Evolutionary conservation across 2,329 filamentous ascomycete species (phyloP).

Genomic region (Aschersonia sp.): DNA sequence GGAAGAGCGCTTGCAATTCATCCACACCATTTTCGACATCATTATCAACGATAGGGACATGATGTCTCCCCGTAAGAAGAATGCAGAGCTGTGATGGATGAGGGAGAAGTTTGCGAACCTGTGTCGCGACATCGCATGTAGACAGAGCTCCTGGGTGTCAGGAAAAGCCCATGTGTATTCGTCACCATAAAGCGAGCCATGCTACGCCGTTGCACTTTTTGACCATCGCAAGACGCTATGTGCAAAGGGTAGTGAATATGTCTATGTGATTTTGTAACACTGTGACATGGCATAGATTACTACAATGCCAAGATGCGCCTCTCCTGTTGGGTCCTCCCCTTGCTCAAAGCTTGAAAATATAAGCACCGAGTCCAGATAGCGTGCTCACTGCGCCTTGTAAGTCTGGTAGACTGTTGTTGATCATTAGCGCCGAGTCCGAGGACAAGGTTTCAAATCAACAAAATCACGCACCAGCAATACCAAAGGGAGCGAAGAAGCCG

Average conservation of each 20-base stretch:
- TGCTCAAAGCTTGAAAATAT: conserved; percentile 7
- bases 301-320: not conserved
- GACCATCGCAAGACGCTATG: too few relatives aligned
- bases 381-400: conserved; percentile 23
- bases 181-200: too few relatives aligned
- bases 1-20: conserved; percentile 25
- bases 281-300: too few relatives aligned
- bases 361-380: conserved; percentile 5
- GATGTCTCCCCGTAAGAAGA: conserved; percentile 10
- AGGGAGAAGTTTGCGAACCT: too few relatives aligned
- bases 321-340: not conserved
- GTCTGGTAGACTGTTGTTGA: conserved; percentile 30
- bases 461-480: conserved; percentile 41
- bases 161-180: too few relatives aligned
- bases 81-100: not conserved
- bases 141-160: not conserved
- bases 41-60: conserved; percentile 21
- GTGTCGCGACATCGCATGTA: not conserved
- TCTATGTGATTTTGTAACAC: too few relatives aligned
- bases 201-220: too few relatives aligned
- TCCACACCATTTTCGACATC: conserved; percentile 29
- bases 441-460: not conserved
- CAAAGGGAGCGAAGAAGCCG: conserved; percentile 48
- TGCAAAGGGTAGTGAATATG: too few relatives aligned
- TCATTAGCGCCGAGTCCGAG: conserved; percentile 1